Evolutionary conservation across 208 protist genomes (phyloP), one percentile per base, ranked within the genome.

Genomic region (Trypanosoma platydactyli): DNA sequence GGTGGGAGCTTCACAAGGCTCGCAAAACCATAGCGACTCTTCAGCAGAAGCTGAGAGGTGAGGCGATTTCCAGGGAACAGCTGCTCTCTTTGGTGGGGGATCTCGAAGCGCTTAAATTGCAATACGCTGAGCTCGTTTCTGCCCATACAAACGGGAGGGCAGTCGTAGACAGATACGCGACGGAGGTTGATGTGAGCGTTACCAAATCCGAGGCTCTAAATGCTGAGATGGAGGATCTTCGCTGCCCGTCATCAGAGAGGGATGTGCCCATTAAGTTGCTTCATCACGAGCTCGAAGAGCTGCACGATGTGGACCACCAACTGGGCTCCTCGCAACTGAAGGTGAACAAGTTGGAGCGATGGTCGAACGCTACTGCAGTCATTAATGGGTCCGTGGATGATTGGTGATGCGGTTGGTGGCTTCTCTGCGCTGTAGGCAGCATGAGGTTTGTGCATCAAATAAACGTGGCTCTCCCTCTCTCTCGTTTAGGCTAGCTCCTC

Each of bases 11-110:
- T 20, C 35, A 20, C 1, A 35, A 24, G 11, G 29, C 53, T 27
- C 53, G 33, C n/a, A 29, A 59, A 35, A 27, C 20, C 38, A 59
- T 59, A 24, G 53, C 11, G 41, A 27, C 16, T 48, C 41, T 61
- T 33, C 18, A 27, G 41, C 11, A 44, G 41, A 22, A 50, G 41
- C 22, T 61, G 41, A 48, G 15, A 44, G 5, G 49, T 29, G 56
- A 61, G 25, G 25, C 18, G 4, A 16, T 9, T 5, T 46, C 35
- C 18, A 61, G 22, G 25, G 40, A 48, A 22, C 18, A 27, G 41
- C 18, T 61, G 56, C 13, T 4, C 30, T 11, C 53, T 27, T 46
- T 59, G 53, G 24, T 25, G 33, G 38, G 5, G 12, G 53, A 59
- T 3, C 22, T 59, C 22, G 35, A 59, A 25, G 20, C 18, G 42